phyloP scores from a whole-genome alignment of 805 yeast genomes.

The Candida boidinii region DNA sequence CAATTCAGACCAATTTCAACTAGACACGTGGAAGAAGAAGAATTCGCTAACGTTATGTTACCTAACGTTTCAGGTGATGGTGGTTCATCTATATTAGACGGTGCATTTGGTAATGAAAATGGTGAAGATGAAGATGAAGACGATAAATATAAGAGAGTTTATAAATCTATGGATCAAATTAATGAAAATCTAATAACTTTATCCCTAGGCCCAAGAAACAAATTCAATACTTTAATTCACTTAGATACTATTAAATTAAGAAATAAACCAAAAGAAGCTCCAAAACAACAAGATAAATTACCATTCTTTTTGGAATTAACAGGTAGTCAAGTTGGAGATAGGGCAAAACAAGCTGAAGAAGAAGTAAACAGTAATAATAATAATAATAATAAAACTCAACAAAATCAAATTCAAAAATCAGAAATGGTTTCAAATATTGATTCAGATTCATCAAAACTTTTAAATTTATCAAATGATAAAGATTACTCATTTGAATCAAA shows the following conservation, averaged over 20 bases:
- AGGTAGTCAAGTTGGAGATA: constrained; percentile 65
- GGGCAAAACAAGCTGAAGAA: constrained; percentile 44
- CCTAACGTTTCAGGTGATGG: constrained; percentile 80
- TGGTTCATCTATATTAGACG: constrained; percentile 63
- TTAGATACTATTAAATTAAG: constrained; percentile 78
- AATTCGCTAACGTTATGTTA: constrained; percentile 51
- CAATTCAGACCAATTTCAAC: constrained; percentile 74
- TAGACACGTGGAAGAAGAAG: constrained; percentile 67
- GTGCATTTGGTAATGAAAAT: constrained; percentile 52
- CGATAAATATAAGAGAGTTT: constrained; percentile 19
- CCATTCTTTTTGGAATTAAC: constrained; percentile 70
- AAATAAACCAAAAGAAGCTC: constrained; percentile 84
- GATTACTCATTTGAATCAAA: constrained; percentile 56
- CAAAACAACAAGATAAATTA: constrained; percentile 72
- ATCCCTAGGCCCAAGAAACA: constrained; percentile 67
- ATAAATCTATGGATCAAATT: constrained; percentile 56
- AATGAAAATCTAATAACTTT: constrained; percentile 58
- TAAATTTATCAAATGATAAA: constrained; percentile 27
- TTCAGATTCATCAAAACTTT: constrained; percentile 18
- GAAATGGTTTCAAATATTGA: constrained; percentile 23
- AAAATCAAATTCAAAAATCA: too few relatives aligned
- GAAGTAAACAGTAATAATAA: too few relatives aligned
- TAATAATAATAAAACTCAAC: too few relatives aligned
- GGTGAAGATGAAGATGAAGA: constrained; percentile 23
- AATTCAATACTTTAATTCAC: constrained; percentile 70